Evolutionary conservation across 2,329 filamentous ascomycete genomes (phyloP).

Genomic region (Thielaviopsis ethacetica): DNA sequence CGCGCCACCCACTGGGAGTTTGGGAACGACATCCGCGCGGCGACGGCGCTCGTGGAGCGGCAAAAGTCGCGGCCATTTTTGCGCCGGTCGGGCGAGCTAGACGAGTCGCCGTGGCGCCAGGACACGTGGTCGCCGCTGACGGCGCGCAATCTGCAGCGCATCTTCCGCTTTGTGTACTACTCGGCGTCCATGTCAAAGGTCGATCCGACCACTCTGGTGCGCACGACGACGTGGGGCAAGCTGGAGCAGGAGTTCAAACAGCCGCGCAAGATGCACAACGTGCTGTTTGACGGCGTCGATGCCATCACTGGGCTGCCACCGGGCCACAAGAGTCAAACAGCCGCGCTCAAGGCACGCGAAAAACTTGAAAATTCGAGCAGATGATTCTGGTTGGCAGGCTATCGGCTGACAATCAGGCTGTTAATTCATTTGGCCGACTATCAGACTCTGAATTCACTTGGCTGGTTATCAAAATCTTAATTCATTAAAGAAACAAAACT

Average conservation of each 20-base stretch:
- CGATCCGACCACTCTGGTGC: neutral
- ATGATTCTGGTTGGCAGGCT: neutral
- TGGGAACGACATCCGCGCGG: slow-evolving; percentile 1
- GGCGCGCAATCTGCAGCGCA: slow-evolving; percentile 8
- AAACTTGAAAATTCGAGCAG: neutral
- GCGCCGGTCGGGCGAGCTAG: slow-evolving; percentile 4
- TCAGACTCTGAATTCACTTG: too few species aligned
- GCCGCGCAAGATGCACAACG: neutral
- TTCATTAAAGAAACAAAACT: neutral
- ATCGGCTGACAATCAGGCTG: too few species aligned
- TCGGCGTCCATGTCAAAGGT: slow-evolving; percentile 8
- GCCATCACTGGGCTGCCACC: slow-evolving; percentile 4
- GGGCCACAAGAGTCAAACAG: neutral
- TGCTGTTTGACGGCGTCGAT: slow-evolving; percentile 4
- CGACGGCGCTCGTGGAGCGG: slow-evolving; percentile 1
- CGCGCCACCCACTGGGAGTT: slow-evolving; percentile 3
- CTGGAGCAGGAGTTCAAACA: slow-evolving; percentile 1
- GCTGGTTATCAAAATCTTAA: too few species aligned
- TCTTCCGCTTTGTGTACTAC: slow-evolving; percentile 10
- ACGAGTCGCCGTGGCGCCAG: slow-evolving; percentile 4
- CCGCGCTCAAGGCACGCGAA: neutral
- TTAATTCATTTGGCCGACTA: too few species aligned
- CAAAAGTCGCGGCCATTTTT: slow-evolving; percentile 9
- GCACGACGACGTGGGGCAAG: slow-evolving; percentile 6
- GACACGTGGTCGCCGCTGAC: slow-evolving; percentile 6